These are phyloP conservation scores for Marasmius oreades DNA, from an alignment of 1,284 basidiomycete species.

Conservation along the genomic window DNA sequence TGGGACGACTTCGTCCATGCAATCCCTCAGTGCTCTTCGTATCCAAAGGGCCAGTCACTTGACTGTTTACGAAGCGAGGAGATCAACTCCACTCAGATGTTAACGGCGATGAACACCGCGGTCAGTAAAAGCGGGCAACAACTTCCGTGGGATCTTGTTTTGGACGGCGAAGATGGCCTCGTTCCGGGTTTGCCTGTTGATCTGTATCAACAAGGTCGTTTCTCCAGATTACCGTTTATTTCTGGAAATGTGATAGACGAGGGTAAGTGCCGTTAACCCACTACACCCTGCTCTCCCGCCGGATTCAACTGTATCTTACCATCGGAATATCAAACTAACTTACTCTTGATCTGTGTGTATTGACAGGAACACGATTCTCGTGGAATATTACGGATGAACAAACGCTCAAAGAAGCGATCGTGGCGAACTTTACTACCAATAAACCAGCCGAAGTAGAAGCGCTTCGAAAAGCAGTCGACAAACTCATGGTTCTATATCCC, in stretches of 20 bases:
- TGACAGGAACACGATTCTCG: too few species aligned
- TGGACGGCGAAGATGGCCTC: constrained; percentile 40
- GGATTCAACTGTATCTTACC: neutral
- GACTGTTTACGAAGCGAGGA: constrained; percentile 35
- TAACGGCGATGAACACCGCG: constrained; percentile 25
- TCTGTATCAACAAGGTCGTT: constrained; percentile 29
- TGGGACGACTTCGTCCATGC: constrained; percentile 40
- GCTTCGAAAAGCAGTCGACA: too few species aligned
- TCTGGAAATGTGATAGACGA: constrained; percentile 45
- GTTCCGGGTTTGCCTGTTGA: constrained; percentile 37
- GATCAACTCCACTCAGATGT: constrained; percentile 33
- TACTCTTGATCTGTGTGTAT: too few species aligned
- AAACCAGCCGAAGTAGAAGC: too few species aligned
- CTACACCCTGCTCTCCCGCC: neutral
- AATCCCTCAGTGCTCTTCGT: constrained; percentile 29
- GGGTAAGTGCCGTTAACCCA: constrained; percentile 27
- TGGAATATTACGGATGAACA: too few species aligned
- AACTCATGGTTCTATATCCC: too few species aligned
- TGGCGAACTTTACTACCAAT: too few species aligned
- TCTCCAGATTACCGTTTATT: constrained; percentile 41
- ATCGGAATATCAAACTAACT: neutral
- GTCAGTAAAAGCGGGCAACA: constrained; percentile 22
- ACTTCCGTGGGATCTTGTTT: constrained; percentile 35
- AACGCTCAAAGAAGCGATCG: too few species aligned
- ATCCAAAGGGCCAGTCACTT: constrained; percentile 29